These are phyloP conservation scores for Endocalyx cinctus DNA, from an alignment of 2,329 filamentous ascomycete species.

Conservation along the genomic window DNA sequence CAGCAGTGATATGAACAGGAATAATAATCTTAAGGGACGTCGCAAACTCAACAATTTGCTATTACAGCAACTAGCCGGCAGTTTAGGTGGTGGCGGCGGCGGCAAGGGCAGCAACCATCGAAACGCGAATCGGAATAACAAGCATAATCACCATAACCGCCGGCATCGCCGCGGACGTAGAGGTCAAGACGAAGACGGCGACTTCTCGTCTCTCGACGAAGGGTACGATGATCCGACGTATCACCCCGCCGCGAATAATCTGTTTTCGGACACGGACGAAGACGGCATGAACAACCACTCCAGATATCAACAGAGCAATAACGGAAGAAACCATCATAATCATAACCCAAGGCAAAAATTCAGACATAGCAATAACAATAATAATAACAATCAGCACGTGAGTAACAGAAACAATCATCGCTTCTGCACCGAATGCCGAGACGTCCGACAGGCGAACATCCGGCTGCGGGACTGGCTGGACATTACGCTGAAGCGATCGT, in stretches of 20 bases:
- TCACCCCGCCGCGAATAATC: too few relatives aligned
- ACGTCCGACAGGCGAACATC: slow-evolving; percentile 22
- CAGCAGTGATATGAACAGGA: too few relatives aligned
- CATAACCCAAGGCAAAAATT: too few relatives aligned
- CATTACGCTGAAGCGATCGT: slow-evolving; percentile 3
- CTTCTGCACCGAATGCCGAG: slow-evolving; percentile 22
- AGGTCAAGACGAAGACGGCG: not conserved
- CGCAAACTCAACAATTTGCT: not conserved
- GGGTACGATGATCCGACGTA: too few relatives aligned
- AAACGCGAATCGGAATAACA: not conserved
- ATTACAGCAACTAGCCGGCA: not conserved
- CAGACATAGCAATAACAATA: too few relatives aligned
- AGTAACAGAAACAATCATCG: too few relatives aligned
- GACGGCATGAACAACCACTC: too few relatives aligned
- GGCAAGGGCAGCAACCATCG: not conserved
- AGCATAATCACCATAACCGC: slow-evolving; percentile 1
- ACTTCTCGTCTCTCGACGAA: slow-evolving; percentile 1
- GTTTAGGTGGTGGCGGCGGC: not conserved
- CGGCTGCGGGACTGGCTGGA: slow-evolving; percentile 17
- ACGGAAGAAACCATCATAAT: too few relatives aligned
- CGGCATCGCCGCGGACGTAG: slow-evolving; percentile 1
- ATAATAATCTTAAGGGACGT: too few relatives aligned
- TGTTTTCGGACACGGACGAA: too few relatives aligned
- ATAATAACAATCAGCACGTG: too few relatives aligned
- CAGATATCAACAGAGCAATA: too few relatives aligned